These are phyloP conservation scores for Elsinoe batatas DNA, from an alignment of 2,329 filamentous ascomycete genomes.

Conservation along the genomic window DNA sequence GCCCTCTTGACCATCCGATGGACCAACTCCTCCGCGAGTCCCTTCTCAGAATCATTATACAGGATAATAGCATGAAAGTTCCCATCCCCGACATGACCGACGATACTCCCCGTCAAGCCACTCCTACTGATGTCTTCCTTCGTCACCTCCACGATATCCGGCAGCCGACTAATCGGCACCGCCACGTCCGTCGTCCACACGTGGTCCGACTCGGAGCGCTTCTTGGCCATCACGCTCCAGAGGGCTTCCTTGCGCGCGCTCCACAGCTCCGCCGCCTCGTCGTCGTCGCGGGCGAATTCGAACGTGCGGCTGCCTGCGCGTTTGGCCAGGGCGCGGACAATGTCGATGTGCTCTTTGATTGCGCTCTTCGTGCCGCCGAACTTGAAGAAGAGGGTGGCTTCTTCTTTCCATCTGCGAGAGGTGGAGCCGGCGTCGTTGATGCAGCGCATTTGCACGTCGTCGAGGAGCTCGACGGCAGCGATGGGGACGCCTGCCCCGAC, in stretches of 20 bases:
- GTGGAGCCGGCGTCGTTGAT: slow-evolving; percentile 59
- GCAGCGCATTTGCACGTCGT: slow-evolving; percentile 78
- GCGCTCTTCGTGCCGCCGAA: slow-evolving; percentile 57
- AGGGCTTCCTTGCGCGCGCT: slow-evolving; percentile 64
- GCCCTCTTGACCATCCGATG: slow-evolving; percentile 80
- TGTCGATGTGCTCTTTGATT: slow-evolving; percentile 68
- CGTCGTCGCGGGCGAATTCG: slow-evolving; percentile 55
- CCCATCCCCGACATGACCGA: slow-evolving; percentile 65
- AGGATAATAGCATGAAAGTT: slow-evolving; percentile 62
- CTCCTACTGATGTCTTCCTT: slow-evolving; percentile 55
- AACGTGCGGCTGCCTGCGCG: slow-evolving; percentile 54
- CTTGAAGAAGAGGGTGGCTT: slow-evolving; percentile 66
- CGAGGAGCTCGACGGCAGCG: slow-evolving; percentile 84
- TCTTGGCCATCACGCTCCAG: slow-evolving; percentile 61
- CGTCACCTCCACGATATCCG: slow-evolving; percentile 68
- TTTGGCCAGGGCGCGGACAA: slow-evolving; percentile 53
- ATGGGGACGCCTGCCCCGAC: slow-evolving; percentile 74
- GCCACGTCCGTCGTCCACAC: slow-evolving; percentile 77
- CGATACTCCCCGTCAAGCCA: slow-evolving; percentile 55
- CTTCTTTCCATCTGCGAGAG: slow-evolving; percentile 56
- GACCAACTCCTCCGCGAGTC: slow-evolving; percentile 59
- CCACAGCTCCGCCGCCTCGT: slow-evolving; percentile 63
- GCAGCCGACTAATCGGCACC: slow-evolving; percentile 61
- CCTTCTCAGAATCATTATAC: slow-evolving; percentile 57
- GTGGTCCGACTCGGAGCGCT: slow-evolving; percentile 48